phyloP scores from a whole-genome alignment of 2,329 filamentous ascomycete genomes.

The Trichoderma atroviride region DNA sequence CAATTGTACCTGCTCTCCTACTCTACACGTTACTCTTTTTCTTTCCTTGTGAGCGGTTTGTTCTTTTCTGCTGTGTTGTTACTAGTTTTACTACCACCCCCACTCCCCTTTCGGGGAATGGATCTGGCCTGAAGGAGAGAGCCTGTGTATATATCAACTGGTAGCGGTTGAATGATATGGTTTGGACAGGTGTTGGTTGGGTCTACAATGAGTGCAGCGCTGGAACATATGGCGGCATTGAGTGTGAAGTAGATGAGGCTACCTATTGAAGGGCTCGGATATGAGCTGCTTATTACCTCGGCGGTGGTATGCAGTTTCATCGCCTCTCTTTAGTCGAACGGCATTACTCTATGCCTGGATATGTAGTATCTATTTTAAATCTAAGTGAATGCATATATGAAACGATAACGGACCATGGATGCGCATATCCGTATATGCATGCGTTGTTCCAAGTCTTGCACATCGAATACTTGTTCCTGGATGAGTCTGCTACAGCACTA shows the following conservation, averaged over 20 bases:
- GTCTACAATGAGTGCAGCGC: constrained; percentile 10
- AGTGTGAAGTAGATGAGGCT: constrained; percentile 16
- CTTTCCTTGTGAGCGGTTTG: constrained; percentile 9
- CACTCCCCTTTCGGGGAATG: background rate
- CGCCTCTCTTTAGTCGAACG: background rate
- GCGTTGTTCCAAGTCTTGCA: background rate
- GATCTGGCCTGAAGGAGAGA: background rate
- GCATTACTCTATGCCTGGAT: background rate
- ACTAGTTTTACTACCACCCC: background rate
- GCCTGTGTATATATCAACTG: constrained; percentile 17
- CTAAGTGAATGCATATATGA: background rate
- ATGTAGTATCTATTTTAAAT: background rate
- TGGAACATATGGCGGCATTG: constrained; percentile 14
- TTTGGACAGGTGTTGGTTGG: constrained; percentile 12
- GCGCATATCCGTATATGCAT: background rate
- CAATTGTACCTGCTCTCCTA: background rate
- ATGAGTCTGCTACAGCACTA: too few relatives aligned
- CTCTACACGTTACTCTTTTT: background rate
- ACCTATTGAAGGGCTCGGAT: background rate
- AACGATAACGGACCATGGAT: background rate
- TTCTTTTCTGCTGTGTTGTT: constrained; percentile 11
- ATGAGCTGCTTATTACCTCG: background rate
- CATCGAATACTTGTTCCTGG: too few relatives aligned
- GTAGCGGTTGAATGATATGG: background rate
- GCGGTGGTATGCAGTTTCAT: background rate